These are phyloP conservation scores for Gossypium mustelinum DNA, from an alignment of 345 rosid species.

Conservation along the genomic window DNA sequence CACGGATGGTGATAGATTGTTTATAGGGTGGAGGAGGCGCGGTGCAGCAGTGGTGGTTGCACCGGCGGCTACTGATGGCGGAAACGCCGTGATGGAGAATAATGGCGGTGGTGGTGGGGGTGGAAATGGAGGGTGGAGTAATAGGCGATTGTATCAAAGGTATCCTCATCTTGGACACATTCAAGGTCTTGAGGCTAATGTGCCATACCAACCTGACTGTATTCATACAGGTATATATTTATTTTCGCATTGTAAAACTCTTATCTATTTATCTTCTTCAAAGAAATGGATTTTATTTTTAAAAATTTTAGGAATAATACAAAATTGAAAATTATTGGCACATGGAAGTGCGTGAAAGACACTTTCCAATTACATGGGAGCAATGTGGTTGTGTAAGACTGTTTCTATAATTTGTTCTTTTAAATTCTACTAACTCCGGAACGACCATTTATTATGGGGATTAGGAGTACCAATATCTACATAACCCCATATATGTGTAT, in stretches of 20 bases:
- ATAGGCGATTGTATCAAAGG: slow-evolving; percentile 27
- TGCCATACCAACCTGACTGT: slow-evolving; percentile 50
- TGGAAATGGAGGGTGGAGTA: slow-evolving; percentile 21
- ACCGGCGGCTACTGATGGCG: slow-evolving; percentile 5
- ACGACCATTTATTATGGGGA: neutral
- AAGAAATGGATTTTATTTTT: neutral
- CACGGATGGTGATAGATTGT: slow-evolving; percentile 44
- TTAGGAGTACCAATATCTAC: neutral
- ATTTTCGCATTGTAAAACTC: slow-evolving; percentile 5
- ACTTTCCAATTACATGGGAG: slow-evolving; percentile 42
- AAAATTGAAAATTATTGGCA: neutral
- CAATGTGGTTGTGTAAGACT: slow-evolving; percentile 11
- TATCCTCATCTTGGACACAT: slow-evolving; percentile 36
- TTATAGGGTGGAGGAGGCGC: slow-evolving; percentile 73
- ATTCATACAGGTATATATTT: slow-evolving; percentile 57
- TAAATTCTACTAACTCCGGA: neutral
- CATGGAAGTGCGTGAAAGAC: slow-evolving; percentile 30
- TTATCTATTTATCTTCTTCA: neutral
- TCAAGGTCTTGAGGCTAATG: slow-evolving; percentile 28
- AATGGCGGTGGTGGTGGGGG: slow-evolving; percentile 12
- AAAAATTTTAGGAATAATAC: neutral
- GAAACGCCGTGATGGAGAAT: slow-evolving; percentile 2
- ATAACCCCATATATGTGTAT: no score
- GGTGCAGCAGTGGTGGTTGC: neutral
- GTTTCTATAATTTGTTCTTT: neutral